phyloP scores from a whole-genome alignment of 192 early-diverging fungal species.

The Coemansia sp. region DNA sequence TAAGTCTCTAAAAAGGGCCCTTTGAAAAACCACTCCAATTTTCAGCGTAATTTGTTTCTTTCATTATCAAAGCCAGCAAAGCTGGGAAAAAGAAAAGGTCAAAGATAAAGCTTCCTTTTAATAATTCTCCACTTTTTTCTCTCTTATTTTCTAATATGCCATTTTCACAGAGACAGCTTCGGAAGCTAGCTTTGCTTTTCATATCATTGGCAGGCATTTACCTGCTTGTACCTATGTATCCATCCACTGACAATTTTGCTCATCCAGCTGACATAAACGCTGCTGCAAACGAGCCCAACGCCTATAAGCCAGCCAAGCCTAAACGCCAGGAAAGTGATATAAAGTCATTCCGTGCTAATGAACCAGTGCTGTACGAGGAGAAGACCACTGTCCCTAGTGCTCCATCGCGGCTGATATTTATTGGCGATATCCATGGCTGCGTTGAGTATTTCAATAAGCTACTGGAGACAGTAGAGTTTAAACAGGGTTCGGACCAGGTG shows the following conservation, averaged over 20 bases:
- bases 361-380: conserved; percentile 14
- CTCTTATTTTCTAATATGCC: neutral
- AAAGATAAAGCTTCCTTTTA: neutral
- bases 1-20: no score
- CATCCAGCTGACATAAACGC: no score
- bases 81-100: no score
- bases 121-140: neutral
- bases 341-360: conserved; percentile 24
- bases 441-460: conserved; percentile 56
- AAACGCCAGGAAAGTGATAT: neutral
- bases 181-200: neutral
- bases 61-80: neutral
- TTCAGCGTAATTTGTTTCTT: neutral
- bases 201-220: neutral
- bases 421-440: conserved; percentile 72
- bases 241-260: neutral
- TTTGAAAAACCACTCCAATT: no score
- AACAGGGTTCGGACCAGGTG: conserved; percentile 53
- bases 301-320: no score
- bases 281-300: no score
- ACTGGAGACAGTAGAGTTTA: conserved; percentile 44
- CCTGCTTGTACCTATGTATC: neutral
- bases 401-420: conserved; percentile 56
- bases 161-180: neutral
- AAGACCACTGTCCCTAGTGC: conserved; percentile 1